Evolutionary conservation across 163 green algal species (phyloP).

Genomic region (Scenedesmus sp.): DNA sequence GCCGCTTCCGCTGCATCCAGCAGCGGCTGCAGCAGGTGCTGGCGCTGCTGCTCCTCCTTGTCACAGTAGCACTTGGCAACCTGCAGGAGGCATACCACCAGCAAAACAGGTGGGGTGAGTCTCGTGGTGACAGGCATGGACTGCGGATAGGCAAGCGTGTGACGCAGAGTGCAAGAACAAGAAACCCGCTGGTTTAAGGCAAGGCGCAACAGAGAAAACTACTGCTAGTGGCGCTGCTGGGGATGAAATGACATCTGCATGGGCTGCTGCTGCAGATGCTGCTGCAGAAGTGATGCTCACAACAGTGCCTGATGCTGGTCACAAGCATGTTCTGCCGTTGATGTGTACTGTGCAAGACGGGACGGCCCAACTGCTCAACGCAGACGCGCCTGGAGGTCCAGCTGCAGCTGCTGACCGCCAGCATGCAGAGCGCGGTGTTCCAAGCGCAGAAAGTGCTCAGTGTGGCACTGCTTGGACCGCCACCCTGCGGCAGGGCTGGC

Average conservation of each 20-base stretch:
- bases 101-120: too few relatives aligned
- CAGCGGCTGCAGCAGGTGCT: not conserved
- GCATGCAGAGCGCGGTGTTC: too few relatives aligned
- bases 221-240: too few relatives aligned
- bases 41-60: not conserved
- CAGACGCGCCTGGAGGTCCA: constrained; percentile 21
- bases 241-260: too few relatives aligned
- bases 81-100: too few relatives aligned
- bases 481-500: not conserved
- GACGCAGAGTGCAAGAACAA: too few relatives aligned
- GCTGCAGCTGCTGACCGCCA: constrained; percentile 9
- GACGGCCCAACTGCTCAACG: not conserved
- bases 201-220: too few relatives aligned
- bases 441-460: not conserved
- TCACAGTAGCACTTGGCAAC: not conserved
- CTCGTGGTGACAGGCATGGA: too few relatives aligned
- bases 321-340: too few relatives aligned
- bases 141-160: too few relatives aligned
- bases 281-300: not conserved
- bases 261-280: too few relatives aligned
- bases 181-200: too few relatives aligned
- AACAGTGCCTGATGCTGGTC: not conserved
- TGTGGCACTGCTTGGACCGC: not conserved
- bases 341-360: not conserved
- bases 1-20: not conserved